Evolutionary conservation across 1,284 basidiomycete genomes (phyloP).

Genomic region (Sporisorium iseilematis-ciliati): DNA sequence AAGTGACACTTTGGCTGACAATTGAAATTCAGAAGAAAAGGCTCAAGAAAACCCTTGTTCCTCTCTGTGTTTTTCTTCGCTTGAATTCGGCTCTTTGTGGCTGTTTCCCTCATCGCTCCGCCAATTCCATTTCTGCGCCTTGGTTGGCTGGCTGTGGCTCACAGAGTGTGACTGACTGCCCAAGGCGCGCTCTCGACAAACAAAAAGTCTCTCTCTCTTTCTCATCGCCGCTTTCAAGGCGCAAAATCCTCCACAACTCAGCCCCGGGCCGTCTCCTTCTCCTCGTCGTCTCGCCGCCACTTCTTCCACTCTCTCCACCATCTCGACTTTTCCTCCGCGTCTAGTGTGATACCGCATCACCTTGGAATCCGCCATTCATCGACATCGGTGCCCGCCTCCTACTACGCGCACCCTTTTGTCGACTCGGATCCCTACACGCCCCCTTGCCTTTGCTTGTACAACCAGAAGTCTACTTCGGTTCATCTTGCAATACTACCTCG

Average conservation of each 20-base stretch:
- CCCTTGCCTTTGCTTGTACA: background rate
- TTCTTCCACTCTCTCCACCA: conserved; percentile 1
- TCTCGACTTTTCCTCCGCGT: conserved; percentile 6
- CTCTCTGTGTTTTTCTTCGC: background rate
- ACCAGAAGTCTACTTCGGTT: conserved; percentile 14
- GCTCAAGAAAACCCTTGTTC: conserved; percentile 19
- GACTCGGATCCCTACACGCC: conserved; percentile 14
- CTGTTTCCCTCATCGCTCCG: conserved; percentile 28
- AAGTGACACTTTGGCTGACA: background rate
- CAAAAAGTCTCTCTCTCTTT: background rate
- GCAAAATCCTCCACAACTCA: conserved; percentile 32
- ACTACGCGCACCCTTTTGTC: conserved; percentile 5
- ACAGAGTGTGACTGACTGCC: conserved; percentile 1
- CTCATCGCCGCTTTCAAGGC: background rate
- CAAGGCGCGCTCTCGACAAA: conserved; percentile 13
- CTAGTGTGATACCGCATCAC: conserved; percentile 10
- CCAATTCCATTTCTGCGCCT: conserved; percentile 23
- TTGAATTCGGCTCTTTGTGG: background rate
- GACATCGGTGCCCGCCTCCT: conserved; percentile 9
- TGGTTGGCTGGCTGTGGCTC: background rate
- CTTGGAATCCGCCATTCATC: background rate
- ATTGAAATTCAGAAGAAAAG: conserved; percentile 5
- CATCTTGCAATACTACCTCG: conserved; percentile 2
- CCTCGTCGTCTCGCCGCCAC: conserved; percentile 7
- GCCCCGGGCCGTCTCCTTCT: background rate